Base-by-base conservation (phyloP, 768 basidiomycete species). In the Leccinum incarnatum region DNA sequence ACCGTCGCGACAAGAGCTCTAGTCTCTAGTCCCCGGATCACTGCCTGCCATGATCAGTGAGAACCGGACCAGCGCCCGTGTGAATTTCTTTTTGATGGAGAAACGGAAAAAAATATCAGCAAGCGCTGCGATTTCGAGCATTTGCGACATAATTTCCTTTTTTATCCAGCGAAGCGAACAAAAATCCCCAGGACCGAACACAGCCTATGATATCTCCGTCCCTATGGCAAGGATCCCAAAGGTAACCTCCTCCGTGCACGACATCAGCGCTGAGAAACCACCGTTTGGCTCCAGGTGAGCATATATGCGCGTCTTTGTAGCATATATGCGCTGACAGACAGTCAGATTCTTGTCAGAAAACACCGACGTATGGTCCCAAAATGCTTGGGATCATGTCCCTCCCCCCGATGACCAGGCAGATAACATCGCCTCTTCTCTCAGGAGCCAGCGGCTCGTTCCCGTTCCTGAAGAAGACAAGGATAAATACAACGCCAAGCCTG, bases 331-430 rank as follows among this genome's bases (percentile, higher is more conserved):
- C 15, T 11, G 3, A 25, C 63, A 30, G 42, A 37, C 45, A 27
- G 30, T 40, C 60, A 91, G 91, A 70, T 90, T 89, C 69, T 79
- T 93, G 40, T 86, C 81, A 48, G 77, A 86, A 25, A 81, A 87
- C 42, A 69, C 77, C n/a, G 83, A 91, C 63, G 88, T 93, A 3
- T 95, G 91, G 89, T 79, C 81, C 25, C 88, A 93, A 61, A 94
- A 94, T 67, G 93, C 92, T 1, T 95, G 92, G 95, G 91, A 94
- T 69, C 92, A 93, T 68, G 92, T 95, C 48, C 86, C 88, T 32
- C 87, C 88, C 5, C 91, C 92, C 17, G 79, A 84, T 11, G 92
- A 93, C 74, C 93, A 96, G 70, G 80, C 77, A 42, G 84, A 87
- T n/a, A 76, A 76, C 12, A 93, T 97, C 53, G 77, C 81, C 7